A percentile compares a stretch with the other conserved stretches of the same genome.
Evolutionary conservation across 169 alveolate species (phyloP).

Genomic region (Plasmodium vivax): DNA sequence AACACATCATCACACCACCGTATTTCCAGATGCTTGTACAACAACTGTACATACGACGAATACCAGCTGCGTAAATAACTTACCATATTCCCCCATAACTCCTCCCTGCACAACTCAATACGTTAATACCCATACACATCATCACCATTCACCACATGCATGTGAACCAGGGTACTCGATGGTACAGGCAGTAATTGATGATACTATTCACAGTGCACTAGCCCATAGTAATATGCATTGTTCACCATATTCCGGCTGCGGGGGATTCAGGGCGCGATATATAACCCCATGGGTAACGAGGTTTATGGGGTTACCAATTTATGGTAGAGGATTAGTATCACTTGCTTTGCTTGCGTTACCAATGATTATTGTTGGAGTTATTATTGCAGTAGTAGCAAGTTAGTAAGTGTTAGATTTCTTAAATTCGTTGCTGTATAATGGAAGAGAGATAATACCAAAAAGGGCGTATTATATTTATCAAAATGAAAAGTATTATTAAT

Average conservation of each 20-base stretch:
- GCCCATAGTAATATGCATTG: background rate
- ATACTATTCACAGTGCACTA: background rate
- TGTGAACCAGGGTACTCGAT: background rate
- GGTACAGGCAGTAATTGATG: background rate
- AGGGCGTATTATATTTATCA: background rate
- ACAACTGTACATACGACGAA: background rate
- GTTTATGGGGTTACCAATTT: background rate
- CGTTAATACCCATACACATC: background rate
- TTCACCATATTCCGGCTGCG: background rate
- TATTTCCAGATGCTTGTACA: background rate
- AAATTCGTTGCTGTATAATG: background rate
- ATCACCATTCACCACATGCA: background rate
- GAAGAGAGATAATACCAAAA: background rate
- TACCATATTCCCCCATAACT: background rate
- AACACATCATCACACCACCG: background rate
- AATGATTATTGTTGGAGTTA: background rate
- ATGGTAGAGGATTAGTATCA: background rate
- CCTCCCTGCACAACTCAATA: background rate
- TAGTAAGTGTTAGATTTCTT: background rate
- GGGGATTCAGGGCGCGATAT: background rate
- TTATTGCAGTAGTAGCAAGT: background rate
- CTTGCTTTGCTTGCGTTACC: background rate
- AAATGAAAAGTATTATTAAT: background rate
- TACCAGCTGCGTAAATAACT: background rate
- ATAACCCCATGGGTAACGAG: background rate